phyloP scores from a whole-genome alignment of 129 eudicot species.

The Gnaphalium uliginosum region DNA sequence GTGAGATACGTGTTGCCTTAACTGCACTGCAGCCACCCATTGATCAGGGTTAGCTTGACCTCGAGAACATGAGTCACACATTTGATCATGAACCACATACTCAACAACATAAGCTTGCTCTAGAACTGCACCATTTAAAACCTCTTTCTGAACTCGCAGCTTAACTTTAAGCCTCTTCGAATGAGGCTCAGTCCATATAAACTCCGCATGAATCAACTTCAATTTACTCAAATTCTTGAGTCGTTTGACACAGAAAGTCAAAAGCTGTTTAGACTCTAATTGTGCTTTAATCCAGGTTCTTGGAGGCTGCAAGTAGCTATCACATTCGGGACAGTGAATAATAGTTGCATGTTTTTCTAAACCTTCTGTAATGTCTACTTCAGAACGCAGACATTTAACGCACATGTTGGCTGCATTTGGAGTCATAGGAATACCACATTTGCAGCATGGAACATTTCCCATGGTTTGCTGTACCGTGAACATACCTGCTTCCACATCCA shows the following conservation, averaged over 20 bases:
- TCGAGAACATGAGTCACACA: conserved; percentile 60
- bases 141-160: conserved; percentile 37
- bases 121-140: conserved; percentile 49
- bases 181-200: conserved; percentile 23
- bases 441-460: conserved; percentile 68
- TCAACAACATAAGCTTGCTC: conserved; percentile 51
- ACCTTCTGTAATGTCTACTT: conserved; percentile 65
- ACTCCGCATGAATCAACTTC: conserved; percentile 9
- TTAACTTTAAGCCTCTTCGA: conserved; percentile 20
- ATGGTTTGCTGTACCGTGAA: conserved; percentile 51
- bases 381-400: conserved; percentile 59
- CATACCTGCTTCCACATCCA: conserved; percentile 50
- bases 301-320: conserved; percentile 66
- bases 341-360: conserved; percentile 57
- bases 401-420: conserved; percentile 84
- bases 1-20: conserved; percentile 63
- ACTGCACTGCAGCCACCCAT: conserved; percentile 73
- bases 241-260: conserved; percentile 58
- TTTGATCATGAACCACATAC: conserved; percentile 58
- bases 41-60: conserved; percentile 64
- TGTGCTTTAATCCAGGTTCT: conserved; percentile 63
- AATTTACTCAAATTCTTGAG: conserved; percentile 18
- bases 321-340: conserved; percentile 61
- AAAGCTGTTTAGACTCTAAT: conserved; percentile 60
- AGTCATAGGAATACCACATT: conserved; percentile 57